These are phyloP conservation scores for Fusarium floridanum DNA, from an alignment of 2,329 filamentous ascomycete species.

Conservation along the genomic window DNA sequence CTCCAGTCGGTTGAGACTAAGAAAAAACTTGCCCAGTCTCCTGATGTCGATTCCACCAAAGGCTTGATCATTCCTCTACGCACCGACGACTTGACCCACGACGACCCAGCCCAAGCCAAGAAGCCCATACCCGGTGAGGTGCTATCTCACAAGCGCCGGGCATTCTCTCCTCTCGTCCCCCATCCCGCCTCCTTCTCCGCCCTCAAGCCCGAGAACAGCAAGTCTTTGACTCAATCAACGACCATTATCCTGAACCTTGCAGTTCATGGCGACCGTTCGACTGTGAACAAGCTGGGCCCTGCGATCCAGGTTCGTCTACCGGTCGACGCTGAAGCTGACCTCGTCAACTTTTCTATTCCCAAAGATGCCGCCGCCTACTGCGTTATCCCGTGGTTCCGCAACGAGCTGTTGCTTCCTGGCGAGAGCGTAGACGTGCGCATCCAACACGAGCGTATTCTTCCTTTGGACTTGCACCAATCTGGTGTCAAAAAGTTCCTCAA, in stretches of 20 bases:
- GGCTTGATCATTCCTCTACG: neutral
- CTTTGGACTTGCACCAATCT: conserved; percentile 54
- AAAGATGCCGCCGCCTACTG: conserved; percentile 50
- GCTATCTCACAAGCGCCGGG: conserved; percentile 45
- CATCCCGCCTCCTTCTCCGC: conserved; percentile 60
- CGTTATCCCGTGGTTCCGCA: conserved; percentile 46
- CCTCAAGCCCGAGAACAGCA: conserved; percentile 51
- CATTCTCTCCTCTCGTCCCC: conserved; percentile 61
- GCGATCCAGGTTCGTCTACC: conserved; percentile 50
- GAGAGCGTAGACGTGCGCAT: conserved; percentile 64
- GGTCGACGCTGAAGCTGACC: conserved; percentile 45
- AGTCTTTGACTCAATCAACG: conserved; percentile 42
- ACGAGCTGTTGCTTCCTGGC: conserved; percentile 62
- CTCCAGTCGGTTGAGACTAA: neutral
- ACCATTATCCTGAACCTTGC: conserved; percentile 62
- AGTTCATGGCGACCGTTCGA: conserved; percentile 46
- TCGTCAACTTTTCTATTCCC: conserved; percentile 47
- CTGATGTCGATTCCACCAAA: neutral
- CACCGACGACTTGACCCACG: conserved; percentile 55
- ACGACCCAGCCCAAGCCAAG: conserved; percentile 60
- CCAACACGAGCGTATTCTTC: conserved; percentile 51
- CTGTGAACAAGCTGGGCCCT: conserved; percentile 21
- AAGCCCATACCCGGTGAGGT: neutral
- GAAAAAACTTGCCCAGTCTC: neutral
- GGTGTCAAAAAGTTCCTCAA: conserved; percentile 58